Evolutionary conservation across 2,329 filamentous ascomycete genomes (phyloP), one percentile per base, ranked within the genome.

Genomic region (Fusarium poae): DNA sequence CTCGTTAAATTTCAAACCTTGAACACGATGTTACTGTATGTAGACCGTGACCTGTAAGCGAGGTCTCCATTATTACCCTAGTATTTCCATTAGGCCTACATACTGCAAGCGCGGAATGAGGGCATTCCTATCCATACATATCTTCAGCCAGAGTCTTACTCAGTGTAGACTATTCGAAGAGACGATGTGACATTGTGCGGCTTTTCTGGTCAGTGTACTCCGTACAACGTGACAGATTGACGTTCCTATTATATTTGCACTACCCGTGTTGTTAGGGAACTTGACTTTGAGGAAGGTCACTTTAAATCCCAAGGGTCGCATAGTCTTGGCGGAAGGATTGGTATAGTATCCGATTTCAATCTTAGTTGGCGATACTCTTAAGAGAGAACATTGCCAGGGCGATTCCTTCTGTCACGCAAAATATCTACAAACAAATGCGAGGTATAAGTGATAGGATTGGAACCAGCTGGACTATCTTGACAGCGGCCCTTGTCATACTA

Each of bases 111-210:
- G 32, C 48, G 34, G 48, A 27, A 51, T 51, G 48, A 51, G 37
- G 48, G 34, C 34, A 51, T 51, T 51, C 48, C 23, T 25, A 40
- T n/a, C 20, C 48, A 15, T 25, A 40, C 48, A 15, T 25, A 40
- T 16, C 20, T 20, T 51, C 48, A 23, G 27, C 34, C 9, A 51
- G 12, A 51, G 20, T 35, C n/a, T 34, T 32, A 27, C 27, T 53
- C 27, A 46, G 35, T 50, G 27, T 20, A 51, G 45, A 15, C 25
- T 27, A 25, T 44, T n/a, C 42, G 12, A 43, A 15, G 32, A 18
- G 32, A 27, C 44, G 45, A 64, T 67, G 63, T 67, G 42, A 67
- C 64, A 51, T 53, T 67, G 42, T 27, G 20, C 43, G 11, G 35
- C 42, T 54, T 56, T 37, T 18, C n/a, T 21, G 34, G 23, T 53